Evolutionary conservation across 306 rosid genomes (phyloP), one percentile per base, ranked within the genome.

Genomic region (Vicia villosa): DNA sequence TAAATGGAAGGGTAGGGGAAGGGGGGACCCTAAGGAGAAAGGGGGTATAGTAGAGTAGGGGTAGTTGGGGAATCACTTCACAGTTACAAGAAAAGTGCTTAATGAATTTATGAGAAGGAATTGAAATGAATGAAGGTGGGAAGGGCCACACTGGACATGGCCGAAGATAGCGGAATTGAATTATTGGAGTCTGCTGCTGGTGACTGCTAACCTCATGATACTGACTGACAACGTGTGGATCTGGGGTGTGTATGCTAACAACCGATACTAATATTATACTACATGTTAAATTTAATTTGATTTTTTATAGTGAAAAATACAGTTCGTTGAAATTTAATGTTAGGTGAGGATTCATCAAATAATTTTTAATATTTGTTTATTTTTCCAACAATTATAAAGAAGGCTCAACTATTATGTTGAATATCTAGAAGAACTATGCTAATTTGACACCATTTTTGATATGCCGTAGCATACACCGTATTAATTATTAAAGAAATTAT

Each of bases 1-100:
- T 13, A 38, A 41, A 52, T 76, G 30, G 6, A 11, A 49, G 22
- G 22, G 22, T 2, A 62, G 52, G 74, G 46, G 69, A 10, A 47
- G 16, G 81, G 86, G 71, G 86, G 74, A 58, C 81, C 74, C 73
- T 38, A 65, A 55, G 46, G 24, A 34, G 45, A 63, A 65, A 41
- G 61, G 45, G n/a, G 38, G 78, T 24, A 30, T 26, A 67, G 78
- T 66, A 59, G 71, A 78, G 71, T 67, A 34, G 72, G 67, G 24
- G 83, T 79, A 61, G 83, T 79, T 79, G 83, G 79, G 24, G 71
- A 67, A 74, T 71, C 79, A 74, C 69, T 72, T 51, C 75, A 37
- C n/a, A 10, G 10, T 71, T 50, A 70, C 72, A 49, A 49, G 12
- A 47, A 47, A 52, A 67, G 38, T 43, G 71, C 63, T 80, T 69